Base-by-base conservation (phyloP, 2,329 filamentous ascomycete genomes). In the Paecilomyces niveus region DNA sequence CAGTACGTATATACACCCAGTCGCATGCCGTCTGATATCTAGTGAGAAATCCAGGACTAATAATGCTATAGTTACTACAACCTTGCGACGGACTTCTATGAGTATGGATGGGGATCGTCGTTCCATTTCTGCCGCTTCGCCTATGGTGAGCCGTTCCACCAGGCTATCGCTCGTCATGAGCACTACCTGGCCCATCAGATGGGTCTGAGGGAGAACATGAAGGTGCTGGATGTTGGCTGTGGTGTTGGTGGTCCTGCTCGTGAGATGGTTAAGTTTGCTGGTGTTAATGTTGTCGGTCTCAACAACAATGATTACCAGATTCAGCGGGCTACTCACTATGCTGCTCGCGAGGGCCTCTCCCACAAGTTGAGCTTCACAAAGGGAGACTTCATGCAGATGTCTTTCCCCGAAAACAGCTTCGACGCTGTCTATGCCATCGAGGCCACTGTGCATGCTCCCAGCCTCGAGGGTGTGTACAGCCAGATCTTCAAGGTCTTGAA, bases 231-330 rank as follows among this genome's bases (percentile, higher is more conserved):
- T 71, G 94, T 99, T 60, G 94, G 94, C 61, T 99, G 94, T 70
- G 94, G 94, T 83, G 92, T 97, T 57, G 94, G 94, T 69, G 94
- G 94, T 53, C 94, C 94, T 22, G 94, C 93, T 6, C 86, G 92
- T 62, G 92, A 97, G 80, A 97, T 99, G 69, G 90, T 90, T 78
- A 95, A 95, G 79, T 99, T 99, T 79, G 89, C 90, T 10, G 93
- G 90, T 61, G 89, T 85, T 67, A 91, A 97, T 68, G 84, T 97
- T 63, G 88, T 91, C 24, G 94, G 94, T 51, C 79, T 97, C 74
- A 99, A 97, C 86, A 97, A 97, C 86, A 97, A 97, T 77, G 91
- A 97, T 79, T 99, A 99, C 81, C 94, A 97, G 80, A 96, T 97
- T 65, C 85, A 97, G 73, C 90, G 94, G 64, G 93, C 92, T n/a